phyloP scores from a whole-genome alignment of 2,329 filamentous ascomycete species.

The Hymenoscyphus salicellus region DNA sequence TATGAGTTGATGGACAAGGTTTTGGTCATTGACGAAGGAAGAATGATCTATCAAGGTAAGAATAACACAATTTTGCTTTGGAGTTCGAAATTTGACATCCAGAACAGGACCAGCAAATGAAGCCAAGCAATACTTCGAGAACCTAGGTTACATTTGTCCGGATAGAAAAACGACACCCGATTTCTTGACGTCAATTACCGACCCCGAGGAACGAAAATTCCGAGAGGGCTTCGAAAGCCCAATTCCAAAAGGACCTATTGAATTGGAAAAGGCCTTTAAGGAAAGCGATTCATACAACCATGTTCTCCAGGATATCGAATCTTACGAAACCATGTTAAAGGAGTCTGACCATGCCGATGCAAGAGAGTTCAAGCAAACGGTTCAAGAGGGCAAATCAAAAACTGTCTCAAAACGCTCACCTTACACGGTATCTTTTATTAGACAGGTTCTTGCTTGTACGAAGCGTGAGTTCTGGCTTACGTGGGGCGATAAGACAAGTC shows the following conservation, averaged over 20 bases:
- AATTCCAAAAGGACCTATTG: slow-evolving; percentile 50
- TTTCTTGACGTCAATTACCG: slow-evolving; percentile 73
- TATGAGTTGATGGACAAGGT: slow-evolving; percentile 79
- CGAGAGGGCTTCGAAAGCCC: slow-evolving; percentile 15
- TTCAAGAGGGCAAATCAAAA: slow-evolving; percentile 36
- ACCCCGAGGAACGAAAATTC: slow-evolving; percentile 64
- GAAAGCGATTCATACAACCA: slow-evolving; percentile 59
- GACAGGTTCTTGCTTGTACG: slow-evolving; percentile 72
- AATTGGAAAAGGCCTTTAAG: slow-evolving; percentile 64
- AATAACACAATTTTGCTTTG: too few relatives aligned
- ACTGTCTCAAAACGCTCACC: slow-evolving; percentile 71
- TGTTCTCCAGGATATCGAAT: slow-evolving; percentile 51
- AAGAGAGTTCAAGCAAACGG: slow-evolving; percentile 49
- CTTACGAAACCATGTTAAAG: slow-evolving; percentile 31
- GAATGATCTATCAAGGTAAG: slow-evolving; percentile 61
- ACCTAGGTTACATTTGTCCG: slow-evolving; percentile 58
- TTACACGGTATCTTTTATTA: slow-evolving; percentile 55
- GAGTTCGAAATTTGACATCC: neutral
- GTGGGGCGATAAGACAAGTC: slow-evolving; percentile 16
- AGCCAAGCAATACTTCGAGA: slow-evolving; percentile 63
- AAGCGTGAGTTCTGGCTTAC: slow-evolving; percentile 64
- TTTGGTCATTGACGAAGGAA: slow-evolving; percentile 70
- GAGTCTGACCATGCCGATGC: slow-evolving; percentile 50
- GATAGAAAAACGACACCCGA: slow-evolving; percentile 67
- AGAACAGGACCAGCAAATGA: slow-evolving; percentile 60